Conservation (phyloP, 192 early-diverging fungal genomes). For the Entrophospora sp. region DNA sequence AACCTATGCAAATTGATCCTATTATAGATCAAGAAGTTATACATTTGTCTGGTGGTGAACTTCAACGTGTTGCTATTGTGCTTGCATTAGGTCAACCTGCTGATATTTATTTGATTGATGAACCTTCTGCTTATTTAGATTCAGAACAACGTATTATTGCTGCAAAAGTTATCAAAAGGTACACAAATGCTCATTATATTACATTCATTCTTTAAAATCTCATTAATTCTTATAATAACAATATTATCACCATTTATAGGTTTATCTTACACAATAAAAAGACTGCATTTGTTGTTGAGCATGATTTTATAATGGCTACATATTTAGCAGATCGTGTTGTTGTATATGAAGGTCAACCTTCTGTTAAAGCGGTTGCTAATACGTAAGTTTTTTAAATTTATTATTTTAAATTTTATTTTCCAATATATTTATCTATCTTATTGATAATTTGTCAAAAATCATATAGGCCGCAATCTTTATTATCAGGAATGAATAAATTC, state of each 20-base stretch:
- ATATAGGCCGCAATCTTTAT: constrained; percentile 73
- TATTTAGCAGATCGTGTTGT: constrained; percentile 95
- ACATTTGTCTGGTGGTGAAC: constrained; percentile 92
- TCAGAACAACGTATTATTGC: constrained; percentile 99
- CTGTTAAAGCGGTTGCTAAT: constrained; percentile 70
- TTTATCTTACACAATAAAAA: constrained; percentile 94
- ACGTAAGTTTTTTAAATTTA: constrained; percentile 42
- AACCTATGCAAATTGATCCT: constrained; percentile 86
- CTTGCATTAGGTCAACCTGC: constrained; percentile 82
- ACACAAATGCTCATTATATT: too few species aligned
- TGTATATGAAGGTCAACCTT: constrained; percentile 90
- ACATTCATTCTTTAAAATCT: too few species aligned
- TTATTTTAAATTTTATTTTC: neutral
- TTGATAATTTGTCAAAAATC: too few species aligned
- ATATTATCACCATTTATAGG: neutral
- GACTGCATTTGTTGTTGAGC: constrained; percentile 97
- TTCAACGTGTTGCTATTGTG: constrained; percentile 97
- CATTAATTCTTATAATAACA: too few species aligned
- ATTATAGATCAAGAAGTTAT: constrained; percentile 86
- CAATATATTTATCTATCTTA: neutral
- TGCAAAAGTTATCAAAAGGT: constrained; percentile 94
- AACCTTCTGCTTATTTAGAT: constrained; percentile 96
- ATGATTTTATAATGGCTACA: constrained; percentile 99
- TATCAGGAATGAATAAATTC: constrained; percentile 96
- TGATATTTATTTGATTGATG: constrained; percentile 96